phyloP scores from a whole-genome alignment of 108 stramenopile species.

The Seminavis robusta region DNA sequence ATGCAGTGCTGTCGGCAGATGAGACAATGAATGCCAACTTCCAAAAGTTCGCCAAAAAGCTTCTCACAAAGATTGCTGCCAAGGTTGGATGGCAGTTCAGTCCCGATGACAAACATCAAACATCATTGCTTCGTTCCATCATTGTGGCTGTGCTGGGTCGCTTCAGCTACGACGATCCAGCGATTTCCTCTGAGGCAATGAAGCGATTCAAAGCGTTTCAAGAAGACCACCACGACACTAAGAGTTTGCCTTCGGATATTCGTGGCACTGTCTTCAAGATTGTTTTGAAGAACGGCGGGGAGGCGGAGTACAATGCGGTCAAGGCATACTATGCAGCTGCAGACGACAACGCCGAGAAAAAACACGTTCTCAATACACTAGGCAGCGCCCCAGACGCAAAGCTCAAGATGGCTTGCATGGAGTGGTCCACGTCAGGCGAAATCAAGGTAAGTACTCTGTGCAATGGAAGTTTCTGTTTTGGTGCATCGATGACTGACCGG shows the following conservation, averaged over 20 bases:
- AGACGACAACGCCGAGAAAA: slow-evolving; percentile 79
- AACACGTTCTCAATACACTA: slow-evolving; percentile 72
- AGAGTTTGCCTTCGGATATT: slow-evolving; percentile 85
- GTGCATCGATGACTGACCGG: no score
- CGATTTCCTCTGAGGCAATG: slow-evolving; percentile 74
- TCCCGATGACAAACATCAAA: slow-evolving; percentile 79
- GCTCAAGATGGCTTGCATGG: slow-evolving; percentile 77
- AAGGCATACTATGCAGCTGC: slow-evolving; percentile 63
- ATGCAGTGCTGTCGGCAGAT: slow-evolving; percentile 74
- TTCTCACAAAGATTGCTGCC: slow-evolving; percentile 59
- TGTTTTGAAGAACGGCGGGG: slow-evolving; percentile 82
- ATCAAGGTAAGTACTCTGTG: no score
- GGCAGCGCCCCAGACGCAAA: slow-evolving; percentile 58
- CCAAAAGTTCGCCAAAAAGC: slow-evolving; percentile 45
- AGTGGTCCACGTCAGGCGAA: slow-evolving; percentile 88
- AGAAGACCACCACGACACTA: slow-evolving; percentile 61
- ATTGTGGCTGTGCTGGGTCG: slow-evolving; percentile 76
- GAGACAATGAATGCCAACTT: slow-evolving; percentile 55
- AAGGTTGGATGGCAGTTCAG: slow-evolving; percentile 88
- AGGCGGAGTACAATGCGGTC: slow-evolving; percentile 77
- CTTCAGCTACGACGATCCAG: slow-evolving; percentile 78
- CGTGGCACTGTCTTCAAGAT: slow-evolving; percentile 86
- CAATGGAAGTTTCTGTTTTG: no score
- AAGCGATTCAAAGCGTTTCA: slow-evolving; percentile 73
- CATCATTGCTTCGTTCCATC: slow-evolving; percentile 80